phyloP scores from a whole-genome alignment of 495 filamentous ascomycete species.

The Astrothelium macrocarpum region DNA sequence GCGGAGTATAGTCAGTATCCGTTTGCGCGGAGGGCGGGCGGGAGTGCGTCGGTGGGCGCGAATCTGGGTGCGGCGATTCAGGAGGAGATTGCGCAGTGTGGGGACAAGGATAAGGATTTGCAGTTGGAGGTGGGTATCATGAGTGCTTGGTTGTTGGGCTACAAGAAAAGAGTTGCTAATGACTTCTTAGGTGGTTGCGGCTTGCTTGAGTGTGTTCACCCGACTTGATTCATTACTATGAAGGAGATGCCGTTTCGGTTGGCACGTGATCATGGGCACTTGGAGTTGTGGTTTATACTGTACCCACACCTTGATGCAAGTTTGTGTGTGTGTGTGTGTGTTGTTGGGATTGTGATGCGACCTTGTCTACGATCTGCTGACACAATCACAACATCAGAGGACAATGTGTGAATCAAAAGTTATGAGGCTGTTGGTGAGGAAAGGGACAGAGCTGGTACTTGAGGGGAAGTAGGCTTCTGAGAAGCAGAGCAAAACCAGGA shows the following conservation, averaged over 20 bases:
- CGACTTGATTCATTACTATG: conserved; percentile 88
- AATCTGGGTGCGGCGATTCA: conserved; percentile 82
- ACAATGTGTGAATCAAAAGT: too few relatives aligned
- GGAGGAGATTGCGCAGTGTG: conserved; percentile 74
- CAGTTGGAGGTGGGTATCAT: conserved; percentile 71
- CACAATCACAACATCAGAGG: neutral
- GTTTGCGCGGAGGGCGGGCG: conserved; percentile 70
- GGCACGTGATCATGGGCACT: neutral
- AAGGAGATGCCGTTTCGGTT: conserved; percentile 14
- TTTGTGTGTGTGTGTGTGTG: too few relatives aligned
- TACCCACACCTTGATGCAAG: too few relatives aligned
- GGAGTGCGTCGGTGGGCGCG: conserved; percentile 72
- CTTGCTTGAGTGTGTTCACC: conserved; percentile 93
- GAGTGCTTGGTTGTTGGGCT: neutral
- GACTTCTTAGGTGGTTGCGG: conserved; percentile 65
- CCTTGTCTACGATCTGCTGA: neutral
- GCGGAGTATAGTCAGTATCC: conserved; percentile 96
- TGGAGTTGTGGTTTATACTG: neutral
- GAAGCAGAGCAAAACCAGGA: neutral
- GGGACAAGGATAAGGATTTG: conserved; percentile 90
- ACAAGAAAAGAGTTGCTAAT: neutral
- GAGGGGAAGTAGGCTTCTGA: neutral
- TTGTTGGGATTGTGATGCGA: too few relatives aligned
- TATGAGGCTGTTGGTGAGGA: neutral
- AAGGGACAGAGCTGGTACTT: neutral